Conservation (phyloP, 371 early-diverging fungal species). For the Mucor irregularis region DNA sequence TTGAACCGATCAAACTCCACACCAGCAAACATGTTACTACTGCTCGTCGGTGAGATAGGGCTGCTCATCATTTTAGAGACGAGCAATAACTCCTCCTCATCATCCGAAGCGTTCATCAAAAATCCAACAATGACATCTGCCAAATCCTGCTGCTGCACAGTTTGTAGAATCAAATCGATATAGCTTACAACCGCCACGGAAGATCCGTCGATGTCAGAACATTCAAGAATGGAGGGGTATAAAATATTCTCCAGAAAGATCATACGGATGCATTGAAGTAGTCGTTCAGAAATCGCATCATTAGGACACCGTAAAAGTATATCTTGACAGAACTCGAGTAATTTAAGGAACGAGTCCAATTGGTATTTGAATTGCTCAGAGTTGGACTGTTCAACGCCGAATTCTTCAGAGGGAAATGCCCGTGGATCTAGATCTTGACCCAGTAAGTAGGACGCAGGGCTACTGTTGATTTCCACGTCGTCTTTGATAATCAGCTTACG, state of each 20-base stretch:
- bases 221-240: conserved; percentile 82
- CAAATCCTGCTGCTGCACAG: conserved; percentile 73
- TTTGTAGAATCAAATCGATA: conserved; percentile 78
- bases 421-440: conserved; percentile 34
- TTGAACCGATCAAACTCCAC: background rate
- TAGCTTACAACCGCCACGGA: conserved; percentile 90
- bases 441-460: conserved; percentile 44
- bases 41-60: background rate
- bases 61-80: no score
- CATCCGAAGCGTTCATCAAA: conserved; percentile 48
- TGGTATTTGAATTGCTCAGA: conserved; percentile 72
- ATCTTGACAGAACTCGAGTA: conserved; percentile 87
- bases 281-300: conserved; percentile 57
- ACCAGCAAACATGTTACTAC: background rate
- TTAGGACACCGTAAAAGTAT: conserved; percentile 81
- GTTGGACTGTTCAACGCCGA: conserved; percentile 54
- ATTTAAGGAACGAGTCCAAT: conserved; percentile 75
- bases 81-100: conserved; percentile 42
- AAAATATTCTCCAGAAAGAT: conserved; percentile 87
- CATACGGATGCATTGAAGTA: conserved; percentile 69
- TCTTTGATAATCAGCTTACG: conserved; percentile 67
- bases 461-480: conserved; percentile 27
- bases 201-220: conserved; percentile 91
- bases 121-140: conserved; percentile 75
- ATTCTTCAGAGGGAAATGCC: background rate